Conservation (phyloP, 2,329 filamentous ascomycete species). For the Leptographium galeiforme region DNA sequence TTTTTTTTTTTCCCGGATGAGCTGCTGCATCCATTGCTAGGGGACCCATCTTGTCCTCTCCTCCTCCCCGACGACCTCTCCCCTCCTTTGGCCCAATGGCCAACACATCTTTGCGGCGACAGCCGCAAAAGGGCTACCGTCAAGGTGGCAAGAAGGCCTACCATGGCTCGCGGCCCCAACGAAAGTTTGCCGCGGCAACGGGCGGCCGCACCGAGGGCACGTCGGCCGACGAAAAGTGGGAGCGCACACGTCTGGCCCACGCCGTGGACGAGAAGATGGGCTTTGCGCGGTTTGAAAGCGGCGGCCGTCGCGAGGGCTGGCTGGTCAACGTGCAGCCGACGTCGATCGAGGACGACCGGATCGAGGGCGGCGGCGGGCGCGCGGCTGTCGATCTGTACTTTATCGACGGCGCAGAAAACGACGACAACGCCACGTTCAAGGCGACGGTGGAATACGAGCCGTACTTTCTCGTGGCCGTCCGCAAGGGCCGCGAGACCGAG, state of each 20-base stretch:
- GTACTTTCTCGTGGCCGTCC: constrained; percentile 87
- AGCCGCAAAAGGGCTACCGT: constrained; percentile 52
- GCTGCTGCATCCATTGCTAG: background rate
- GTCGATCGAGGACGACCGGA: constrained; percentile 69
- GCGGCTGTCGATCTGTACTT: constrained; percentile 96
- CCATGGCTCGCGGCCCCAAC: constrained; percentile 43
- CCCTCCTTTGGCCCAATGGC: constrained; percentile 28
- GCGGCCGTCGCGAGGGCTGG: constrained; percentile 72
- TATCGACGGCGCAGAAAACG: constrained; percentile 84
- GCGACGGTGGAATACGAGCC: constrained; percentile 93
- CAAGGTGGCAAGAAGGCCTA: constrained; percentile 54
- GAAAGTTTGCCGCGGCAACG: constrained; percentile 69
- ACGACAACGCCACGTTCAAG: constrained; percentile 83
- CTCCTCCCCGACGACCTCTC: background rate
- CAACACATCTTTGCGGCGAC: constrained; percentile 41
- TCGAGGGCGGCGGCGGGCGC: constrained; percentile 72
- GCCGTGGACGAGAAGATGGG: constrained; percentile 92
- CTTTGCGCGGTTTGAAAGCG: constrained; percentile 82
- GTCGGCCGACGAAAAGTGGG: constrained; percentile 83
- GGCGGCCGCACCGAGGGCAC: constrained; percentile 69
- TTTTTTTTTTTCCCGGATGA: background rate
- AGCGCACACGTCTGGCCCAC: constrained; percentile 70
- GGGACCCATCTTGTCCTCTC: background rate
- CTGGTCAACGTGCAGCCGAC: constrained; percentile 92
- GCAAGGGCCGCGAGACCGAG: constrained; percentile 76